Base-by-base conservation (phyloP, 176 grass and related monocot genomes). In the Puccinellia tenuiflora region DNA sequence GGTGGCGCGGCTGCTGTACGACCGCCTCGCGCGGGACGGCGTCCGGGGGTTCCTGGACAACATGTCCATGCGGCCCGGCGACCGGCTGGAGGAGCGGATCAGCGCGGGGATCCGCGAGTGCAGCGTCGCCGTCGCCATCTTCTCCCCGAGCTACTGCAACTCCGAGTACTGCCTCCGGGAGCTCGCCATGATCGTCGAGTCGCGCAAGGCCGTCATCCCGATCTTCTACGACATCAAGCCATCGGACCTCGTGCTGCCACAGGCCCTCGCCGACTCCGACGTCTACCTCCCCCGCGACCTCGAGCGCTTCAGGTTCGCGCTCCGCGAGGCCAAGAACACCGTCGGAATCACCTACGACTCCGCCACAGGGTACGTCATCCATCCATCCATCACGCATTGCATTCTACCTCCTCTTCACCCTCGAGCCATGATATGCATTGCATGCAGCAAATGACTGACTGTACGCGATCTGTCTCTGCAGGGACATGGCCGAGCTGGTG, bases 191-290 rank as follows among this genome's bases (percentile, higher is more conserved):
- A 21, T 97, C 74, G 90, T 97, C 1, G 95, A 94, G 84, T 15
- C 59, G 0, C 74, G 89, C 17, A 97, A 97, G 84, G 42, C 30
- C 46, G 62, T 97, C 47, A 97, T 97, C 82, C 95, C 95, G 1
- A 89, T 97, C 66, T 97, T 97, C 64, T 92, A 57, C 68, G 84
- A 92, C 42, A 86, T 97, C 90, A 92, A 94, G 61, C 95, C 95
- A 0, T 94, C 95, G 5, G 83, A 94, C 17, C 85, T 97, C 75
- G 9, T 87, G 7, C 77, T 88, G 1, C 40, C 79, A 1, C 77
- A 84, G 39, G 63, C 81, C 11, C 33, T 75, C 24, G 18, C 56
- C 15, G 43, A 80, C 7, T 84, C 83, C 63, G 29, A 55, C 3
- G 11, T 12, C 6, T 53, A 71, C 66, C 30, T 31, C 1, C 75